phyloP scores from a whole-genome alignment of 2,329 filamentous ascomycete genomes.

The Fusarium siculi region DNA sequence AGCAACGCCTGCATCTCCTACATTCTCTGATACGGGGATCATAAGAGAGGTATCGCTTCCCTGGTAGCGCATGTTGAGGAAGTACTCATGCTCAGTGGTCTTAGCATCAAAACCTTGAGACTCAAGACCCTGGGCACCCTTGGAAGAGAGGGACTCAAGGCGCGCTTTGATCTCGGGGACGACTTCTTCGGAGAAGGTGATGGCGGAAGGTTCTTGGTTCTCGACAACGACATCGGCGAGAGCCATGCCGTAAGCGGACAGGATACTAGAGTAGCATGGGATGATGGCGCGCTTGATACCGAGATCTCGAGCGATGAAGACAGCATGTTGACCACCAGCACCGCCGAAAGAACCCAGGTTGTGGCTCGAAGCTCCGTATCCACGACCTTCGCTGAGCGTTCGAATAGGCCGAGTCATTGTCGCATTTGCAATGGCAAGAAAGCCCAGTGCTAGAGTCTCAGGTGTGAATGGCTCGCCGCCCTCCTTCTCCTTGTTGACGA shows the following conservation, averaged over 20 bases:
- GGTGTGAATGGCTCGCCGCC: conserved; percentile 29
- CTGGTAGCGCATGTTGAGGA: conserved; percentile 57
- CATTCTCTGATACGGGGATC: conserved; percentile 43
- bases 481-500: conserved; percentile 41
- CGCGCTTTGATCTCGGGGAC: conserved; percentile 33
- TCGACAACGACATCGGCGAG: conserved; percentile 58
- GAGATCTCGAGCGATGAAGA: conserved; percentile 55
- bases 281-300: conserved; percentile 56
- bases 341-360: conserved; percentile 48
- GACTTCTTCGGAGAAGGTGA: conserved; percentile 40
- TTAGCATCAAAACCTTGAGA: conserved; percentile 52
- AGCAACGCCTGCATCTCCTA: conserved; percentile 45
- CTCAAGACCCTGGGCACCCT: conserved; percentile 37
- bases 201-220: conserved; percentile 50
- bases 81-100: conserved; percentile 56
- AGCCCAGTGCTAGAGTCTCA: conserved; percentile 68
- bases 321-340: conserved; percentile 57
- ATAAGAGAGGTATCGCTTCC: conserved; percentile 57
- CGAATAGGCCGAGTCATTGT: conserved; percentile 78
- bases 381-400: conserved; percentile 44
- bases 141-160: conserved; percentile 37
- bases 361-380: conserved; percentile 41
- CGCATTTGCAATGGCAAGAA: conserved; percentile 79
- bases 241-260: conserved; percentile 60
- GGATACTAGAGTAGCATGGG: conserved; percentile 57